Evolutionary conservation across 108 stramenopile species (phyloP).

Genomic region (Nannochloropsis salina): DNA sequence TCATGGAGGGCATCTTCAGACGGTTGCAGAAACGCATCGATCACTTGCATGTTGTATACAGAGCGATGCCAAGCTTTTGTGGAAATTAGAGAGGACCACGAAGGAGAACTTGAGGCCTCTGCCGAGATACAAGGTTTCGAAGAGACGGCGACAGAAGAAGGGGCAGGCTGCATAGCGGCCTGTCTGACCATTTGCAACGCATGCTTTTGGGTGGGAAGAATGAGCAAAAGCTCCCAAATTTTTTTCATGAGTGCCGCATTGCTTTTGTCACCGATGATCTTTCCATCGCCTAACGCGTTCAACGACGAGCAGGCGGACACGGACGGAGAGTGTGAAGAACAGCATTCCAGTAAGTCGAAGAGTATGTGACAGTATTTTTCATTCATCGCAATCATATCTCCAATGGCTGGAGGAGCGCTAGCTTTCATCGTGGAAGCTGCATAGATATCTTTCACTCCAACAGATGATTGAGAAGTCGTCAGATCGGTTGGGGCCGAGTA

Average conservation of each 20-base stretch:
- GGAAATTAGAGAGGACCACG: not conserved
- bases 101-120: not conserved
- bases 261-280: not conserved
- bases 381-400: not conserved
- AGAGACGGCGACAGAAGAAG: not conserved
- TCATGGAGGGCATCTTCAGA: constrained; percentile 58
- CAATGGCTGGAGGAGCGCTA: not conserved
- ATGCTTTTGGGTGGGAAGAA: not conserved
- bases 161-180: not conserved
- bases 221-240: not conserved
- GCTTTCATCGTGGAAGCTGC: not conserved
- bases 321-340: not conserved
- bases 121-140: not conserved
- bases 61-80: constrained; percentile 62
- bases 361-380: not conserved
- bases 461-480: too few relatives aligned
- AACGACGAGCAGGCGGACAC: not conserved
- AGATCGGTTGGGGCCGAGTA: too few relatives aligned
- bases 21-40: constrained; percentile 81
- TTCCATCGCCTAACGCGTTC: not conserved
- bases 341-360: constrained; percentile 17
- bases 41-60: constrained; percentile 82
- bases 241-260: not conserved
- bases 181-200: not conserved
- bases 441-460: too few relatives aligned